Evolutionary conservation across 176 grass and related monocot species (phyloP).

Genomic region (Alopecurus myosuroides): DNA sequence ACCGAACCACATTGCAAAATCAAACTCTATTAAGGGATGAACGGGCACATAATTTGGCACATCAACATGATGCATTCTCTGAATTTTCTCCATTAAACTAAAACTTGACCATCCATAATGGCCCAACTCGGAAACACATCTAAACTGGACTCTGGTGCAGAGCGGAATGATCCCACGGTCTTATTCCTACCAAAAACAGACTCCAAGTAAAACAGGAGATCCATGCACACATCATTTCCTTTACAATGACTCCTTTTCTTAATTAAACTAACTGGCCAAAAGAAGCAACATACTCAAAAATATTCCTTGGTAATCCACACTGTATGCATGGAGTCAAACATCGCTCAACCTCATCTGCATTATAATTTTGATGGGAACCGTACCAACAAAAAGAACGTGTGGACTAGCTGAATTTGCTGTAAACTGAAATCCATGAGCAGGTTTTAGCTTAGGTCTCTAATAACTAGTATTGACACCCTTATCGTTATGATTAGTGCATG

Average conservation of each 20-base stretch:
- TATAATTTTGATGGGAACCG: background rate
- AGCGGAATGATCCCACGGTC: background rate
- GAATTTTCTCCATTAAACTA: background rate
- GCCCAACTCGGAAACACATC: background rate
- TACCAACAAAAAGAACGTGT: background rate
- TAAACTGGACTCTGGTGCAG: background rate
- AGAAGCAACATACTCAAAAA: background rate
- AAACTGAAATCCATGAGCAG: background rate
- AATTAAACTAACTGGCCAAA: background rate
- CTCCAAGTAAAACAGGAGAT: background rate
- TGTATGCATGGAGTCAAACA: background rate
- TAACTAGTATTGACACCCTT: background rate
- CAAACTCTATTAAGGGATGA: background rate
- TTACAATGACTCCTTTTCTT: background rate
- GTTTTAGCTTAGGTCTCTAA: background rate
- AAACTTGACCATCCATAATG: background rate
- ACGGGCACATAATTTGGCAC: background rate
- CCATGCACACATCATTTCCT: background rate
- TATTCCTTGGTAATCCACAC: background rate
- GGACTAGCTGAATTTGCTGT: background rate
- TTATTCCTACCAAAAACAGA: background rate
- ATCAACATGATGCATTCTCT: background rate
- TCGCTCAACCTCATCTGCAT: background rate
- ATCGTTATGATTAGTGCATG: background rate
- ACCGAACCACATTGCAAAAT: background rate